A percentile compares a stretch with the other conserved stretches of the same genome.
Conservation (phyloP, 345 rosid genomes). For the Mangifera indica region DNA sequence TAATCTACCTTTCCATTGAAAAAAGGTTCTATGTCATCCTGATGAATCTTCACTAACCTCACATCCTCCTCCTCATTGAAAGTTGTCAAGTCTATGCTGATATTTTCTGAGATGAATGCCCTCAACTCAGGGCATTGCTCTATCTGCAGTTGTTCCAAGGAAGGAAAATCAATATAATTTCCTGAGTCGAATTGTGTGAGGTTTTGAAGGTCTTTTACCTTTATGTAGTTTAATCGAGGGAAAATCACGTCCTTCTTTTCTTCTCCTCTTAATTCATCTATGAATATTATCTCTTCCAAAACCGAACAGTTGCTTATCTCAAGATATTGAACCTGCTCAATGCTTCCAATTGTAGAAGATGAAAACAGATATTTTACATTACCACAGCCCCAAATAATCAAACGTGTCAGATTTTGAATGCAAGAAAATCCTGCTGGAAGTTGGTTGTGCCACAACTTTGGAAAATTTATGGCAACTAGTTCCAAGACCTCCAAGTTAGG, state of each 20-base stretch:
- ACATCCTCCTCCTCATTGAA: too few species aligned
- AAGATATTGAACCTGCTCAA: neutral
- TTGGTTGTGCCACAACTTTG: conserved; percentile 12
- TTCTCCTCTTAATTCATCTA: too few species aligned
- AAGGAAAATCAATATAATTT: conserved; percentile 1
- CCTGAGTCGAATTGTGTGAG: neutral
- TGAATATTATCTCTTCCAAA: neutral
- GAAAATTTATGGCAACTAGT: neutral
- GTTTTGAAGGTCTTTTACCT: conserved; percentile 1
- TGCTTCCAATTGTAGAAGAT: neutral
- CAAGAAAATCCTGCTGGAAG: neutral
- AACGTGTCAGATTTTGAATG: neutral
- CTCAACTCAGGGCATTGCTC: neutral
- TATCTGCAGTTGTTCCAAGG: neutral
- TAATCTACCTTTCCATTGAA: neutral
- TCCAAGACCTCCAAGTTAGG: conserved; percentile 17
- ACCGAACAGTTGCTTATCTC: neutral
- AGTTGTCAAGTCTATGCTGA: neutral
- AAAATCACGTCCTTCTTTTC: neutral
- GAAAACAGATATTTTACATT: neutral
- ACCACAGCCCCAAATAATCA: neutral
- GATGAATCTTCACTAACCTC: too few species aligned
- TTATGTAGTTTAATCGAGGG: neutral
- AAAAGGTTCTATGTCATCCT: neutral
- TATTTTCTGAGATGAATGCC: neutral